Evolutionary conservation across 768 basidiomycete species (phyloP), one percentile per base, ranked within the genome.

Genomic region (Suillus occidentalis): DNA sequence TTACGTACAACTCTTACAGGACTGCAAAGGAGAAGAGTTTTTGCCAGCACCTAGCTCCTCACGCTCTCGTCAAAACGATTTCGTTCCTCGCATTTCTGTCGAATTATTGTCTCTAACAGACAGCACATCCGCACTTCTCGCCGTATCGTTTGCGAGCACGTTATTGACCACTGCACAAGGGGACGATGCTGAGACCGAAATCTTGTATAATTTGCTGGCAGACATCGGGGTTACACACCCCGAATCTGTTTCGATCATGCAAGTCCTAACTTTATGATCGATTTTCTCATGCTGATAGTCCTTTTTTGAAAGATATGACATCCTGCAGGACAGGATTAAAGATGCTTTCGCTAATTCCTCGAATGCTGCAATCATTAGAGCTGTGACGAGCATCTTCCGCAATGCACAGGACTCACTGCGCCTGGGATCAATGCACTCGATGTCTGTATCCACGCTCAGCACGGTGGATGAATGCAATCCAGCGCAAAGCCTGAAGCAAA

Each of bases 181-280:
- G 3, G 91, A 94, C 67, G 91, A 93, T 68, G 80, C 83, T 2
- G 95, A 97, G 77, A 89, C 89, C 2, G 86, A 93, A 73, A 89
- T 95, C 47, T 75, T 96, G 53, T 95, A 90, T 74, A 82, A 83
- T 56, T 73, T 97, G 39, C 81, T 97, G 37, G 85, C 91, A 37
- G 89, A 94, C 50, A 83, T 94, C 16, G 85, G 87, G 18, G 77
- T 78, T 8, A 76, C 80, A 10, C 90, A 87, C 75, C 94, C 94
- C 1, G 91, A 94, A 22, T 83, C 88, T 25, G 80, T 94, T 28
- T 79, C 87, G 2, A 82, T 92, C 72, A 83, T 85, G 93, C 94
- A 79, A 66, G 93, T 85, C 14, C 31, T 68, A 56, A 66, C 47
- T 64, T 62, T 53, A 18, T 8, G 6, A 25, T 59, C 28, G 52